These are phyloP conservation scores for Zymoseptoria passerinii DNA, from an alignment of 2,329 filamentous ascomycete genomes.

Conservation along the genomic window DNA sequence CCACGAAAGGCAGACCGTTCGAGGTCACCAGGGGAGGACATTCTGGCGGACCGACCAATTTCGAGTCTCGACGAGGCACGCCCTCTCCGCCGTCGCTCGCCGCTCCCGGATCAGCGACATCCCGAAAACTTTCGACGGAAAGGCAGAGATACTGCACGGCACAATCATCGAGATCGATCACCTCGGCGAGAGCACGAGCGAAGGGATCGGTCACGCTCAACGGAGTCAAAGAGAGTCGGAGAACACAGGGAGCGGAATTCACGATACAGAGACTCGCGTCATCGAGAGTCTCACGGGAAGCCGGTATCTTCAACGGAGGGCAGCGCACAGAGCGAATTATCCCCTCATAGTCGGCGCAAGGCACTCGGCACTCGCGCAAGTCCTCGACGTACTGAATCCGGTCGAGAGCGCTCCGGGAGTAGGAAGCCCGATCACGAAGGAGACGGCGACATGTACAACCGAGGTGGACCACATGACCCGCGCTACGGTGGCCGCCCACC, in stretches of 20 bases:
- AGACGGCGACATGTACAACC: conserved; percentile 26
- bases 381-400: conserved; percentile 2
- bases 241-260: conserved; percentile 1
- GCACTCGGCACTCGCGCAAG: conserved; percentile 12
- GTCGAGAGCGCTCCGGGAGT: conserved; percentile 16
- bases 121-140: conserved; percentile 24
- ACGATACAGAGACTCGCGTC: conserved; percentile 4
- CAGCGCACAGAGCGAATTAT: conserved; percentile 7
- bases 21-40: conserved; percentile 26
- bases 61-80: conserved; percentile 29
- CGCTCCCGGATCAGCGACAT: conserved; percentile 28
- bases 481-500: conserved; percentile 38
- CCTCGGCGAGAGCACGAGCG: not conserved
- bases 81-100: conserved; percentile 33
- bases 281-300: not conserved
- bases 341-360: conserved; percentile 4
- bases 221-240: conserved; percentile 1
- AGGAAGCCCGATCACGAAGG: conserved; percentile 19
- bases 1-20: conserved; percentile 28
- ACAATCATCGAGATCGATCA: conserved; percentile 22
- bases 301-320: conserved; percentile 4
- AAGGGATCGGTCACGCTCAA: not conserved
- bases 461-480: conserved; percentile 22
- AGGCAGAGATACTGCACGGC: conserved; percentile 16
- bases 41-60: conserved; percentile 13